Evolutionary conservation across 2,329 filamentous ascomycete genomes (phyloP).

Genomic region (Gyromitra esculenta): DNA sequence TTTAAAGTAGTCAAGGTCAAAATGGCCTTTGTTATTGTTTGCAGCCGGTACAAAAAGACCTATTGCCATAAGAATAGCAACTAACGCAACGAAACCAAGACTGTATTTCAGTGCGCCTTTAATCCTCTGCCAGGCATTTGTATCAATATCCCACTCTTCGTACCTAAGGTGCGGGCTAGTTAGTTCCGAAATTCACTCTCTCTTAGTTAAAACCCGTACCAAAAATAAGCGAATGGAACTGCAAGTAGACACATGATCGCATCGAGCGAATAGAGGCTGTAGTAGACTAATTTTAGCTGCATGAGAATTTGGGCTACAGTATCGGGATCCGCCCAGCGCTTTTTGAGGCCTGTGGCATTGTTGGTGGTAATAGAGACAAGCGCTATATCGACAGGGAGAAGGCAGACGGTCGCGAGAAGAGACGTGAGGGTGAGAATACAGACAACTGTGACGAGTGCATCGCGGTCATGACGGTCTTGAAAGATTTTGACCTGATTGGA

Average conservation of each 20-base stretch:
- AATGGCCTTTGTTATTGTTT: slow-evolving; percentile 64
- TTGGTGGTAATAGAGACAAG: slow-evolving; percentile 88
- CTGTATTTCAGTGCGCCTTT: slow-evolving; percentile 93
- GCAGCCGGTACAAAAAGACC: slow-evolving; percentile 93
- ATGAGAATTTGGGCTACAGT: slow-evolving; percentile 79
- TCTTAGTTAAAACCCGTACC: slow-evolving; percentile 60
- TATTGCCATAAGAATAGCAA: slow-evolving; percentile 84
- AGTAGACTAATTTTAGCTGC: slow-evolving; percentile 89
- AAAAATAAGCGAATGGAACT: slow-evolving; percentile 97
- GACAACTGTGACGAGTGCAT: slow-evolving; percentile 80
- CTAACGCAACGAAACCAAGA: slow-evolving; percentile 79
- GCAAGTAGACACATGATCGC: slow-evolving; percentile 87
- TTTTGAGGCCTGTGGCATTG: slow-evolving; percentile 79
- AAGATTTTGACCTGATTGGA: slow-evolving; percentile 78
- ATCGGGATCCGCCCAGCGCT: slow-evolving; percentile 91
- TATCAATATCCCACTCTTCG: slow-evolving; percentile 88
- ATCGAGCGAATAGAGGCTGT: slow-evolving; percentile 89
- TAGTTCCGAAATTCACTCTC: slow-evolving; percentile 3
- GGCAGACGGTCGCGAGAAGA: slow-evolving; percentile 87
- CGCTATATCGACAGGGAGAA: slow-evolving; percentile 94
- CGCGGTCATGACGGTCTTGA: slow-evolving; percentile 87
- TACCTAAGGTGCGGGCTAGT: slow-evolving; percentile 74
- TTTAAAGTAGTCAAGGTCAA: slow-evolving; percentile 92
- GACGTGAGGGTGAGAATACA: slow-evolving; percentile 87
- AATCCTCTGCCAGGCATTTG: slow-evolving; percentile 74